phyloP scores from a whole-genome alignment of 116 monocot species.

The Dioscorea cayenensis region DNA sequence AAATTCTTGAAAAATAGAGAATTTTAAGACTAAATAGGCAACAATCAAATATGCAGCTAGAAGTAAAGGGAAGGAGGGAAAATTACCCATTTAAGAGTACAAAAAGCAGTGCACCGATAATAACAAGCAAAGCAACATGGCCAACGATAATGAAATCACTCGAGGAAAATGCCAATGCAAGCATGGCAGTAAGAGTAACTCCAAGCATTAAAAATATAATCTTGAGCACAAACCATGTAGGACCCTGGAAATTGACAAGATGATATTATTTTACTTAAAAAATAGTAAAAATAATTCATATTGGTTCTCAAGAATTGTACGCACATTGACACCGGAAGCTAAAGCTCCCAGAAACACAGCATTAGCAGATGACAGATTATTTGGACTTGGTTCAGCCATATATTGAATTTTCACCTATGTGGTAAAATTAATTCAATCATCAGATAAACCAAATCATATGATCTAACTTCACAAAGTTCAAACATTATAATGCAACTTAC shows the following conservation, averaged over 20 bases:
- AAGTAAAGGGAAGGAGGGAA: not conserved
- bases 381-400: slow-evolving; percentile 39
- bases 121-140: slow-evolving; percentile 68
- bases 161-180: slow-evolving; percentile 75
- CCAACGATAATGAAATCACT: slow-evolving; percentile 59
- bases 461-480: not conserved
- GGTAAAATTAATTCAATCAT: not conserved
- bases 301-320: slow-evolving; percentile 11
- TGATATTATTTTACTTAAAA: not conserved
- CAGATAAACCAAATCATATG: not conserved
- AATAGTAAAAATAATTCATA: not conserved
- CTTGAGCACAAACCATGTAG: slow-evolving; percentile 83
- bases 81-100: slow-evolving; percentile 69
- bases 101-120: slow-evolving; percentile 56
- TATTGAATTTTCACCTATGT: not conserved
- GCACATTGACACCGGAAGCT: slow-evolving; percentile 82
- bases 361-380: slow-evolving; percentile 57
- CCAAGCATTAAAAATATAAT: slow-evolving; percentile 66
- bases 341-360: slow-evolving; percentile 90
- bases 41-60: not conserved
- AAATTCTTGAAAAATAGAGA: not conserved
- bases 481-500: no score
- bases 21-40: not conserved
- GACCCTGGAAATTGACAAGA: slow-evolving; percentile 29
- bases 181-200: slow-evolving; percentile 62